Conservation (phyloP, 2,329 filamentous ascomycete genomes). For the Paecilomyces dactylethromorphus region DNA sequence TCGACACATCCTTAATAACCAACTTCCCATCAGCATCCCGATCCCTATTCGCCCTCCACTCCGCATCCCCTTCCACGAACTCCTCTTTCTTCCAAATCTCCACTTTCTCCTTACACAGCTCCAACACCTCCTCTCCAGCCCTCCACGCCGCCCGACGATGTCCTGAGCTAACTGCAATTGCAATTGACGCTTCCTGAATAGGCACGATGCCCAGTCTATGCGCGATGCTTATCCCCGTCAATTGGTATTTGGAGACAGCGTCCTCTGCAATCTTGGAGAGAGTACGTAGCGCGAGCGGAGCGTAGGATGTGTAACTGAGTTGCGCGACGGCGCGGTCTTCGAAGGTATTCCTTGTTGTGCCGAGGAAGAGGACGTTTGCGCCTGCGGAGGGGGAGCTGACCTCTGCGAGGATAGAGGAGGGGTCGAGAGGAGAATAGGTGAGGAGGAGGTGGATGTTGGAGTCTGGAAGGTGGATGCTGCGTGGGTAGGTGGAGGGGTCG, state of each 20-base stretch:
- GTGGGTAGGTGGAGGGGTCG: slow-evolving; percentile 35
- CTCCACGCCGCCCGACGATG: slow-evolving; percentile 82
- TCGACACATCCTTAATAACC: neutral
- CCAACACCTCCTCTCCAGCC: slow-evolving; percentile 82
- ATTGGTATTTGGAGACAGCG: slow-evolving; percentile 51
- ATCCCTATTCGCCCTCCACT: slow-evolving; percentile 86
- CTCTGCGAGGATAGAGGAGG: slow-evolving; percentile 24
- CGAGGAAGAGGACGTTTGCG: slow-evolving; percentile 41
- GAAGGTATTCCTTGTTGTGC: slow-evolving; percentile 40
- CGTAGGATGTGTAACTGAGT: slow-evolving; percentile 40
- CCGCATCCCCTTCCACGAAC: slow-evolving; percentile 65
- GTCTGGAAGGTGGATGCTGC: slow-evolving; percentile 20
- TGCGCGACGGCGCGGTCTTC: slow-evolving; percentile 34
- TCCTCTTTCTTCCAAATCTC: slow-evolving; percentile 95
- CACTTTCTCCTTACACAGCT: slow-evolving; percentile 76
- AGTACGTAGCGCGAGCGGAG: slow-evolving; percentile 35
- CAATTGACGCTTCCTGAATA: slow-evolving; percentile 86
- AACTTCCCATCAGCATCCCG: slow-evolving; percentile 47
- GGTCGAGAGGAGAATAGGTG: slow-evolving; percentile 34
- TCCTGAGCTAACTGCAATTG: slow-evolving; percentile 77
- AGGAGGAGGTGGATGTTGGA: slow-evolving; percentile 37
- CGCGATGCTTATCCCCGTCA: slow-evolving; percentile 70
- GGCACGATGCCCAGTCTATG: slow-evolving; percentile 82
- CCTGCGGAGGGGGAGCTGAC: slow-evolving; percentile 37
- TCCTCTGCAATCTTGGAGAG: slow-evolving; percentile 32